Evolutionary conservation across 352 stramenopile species (phyloP), one percentile per base, ranked within the genome.

Genomic region (Globisporangium recalcitrans): DNA sequence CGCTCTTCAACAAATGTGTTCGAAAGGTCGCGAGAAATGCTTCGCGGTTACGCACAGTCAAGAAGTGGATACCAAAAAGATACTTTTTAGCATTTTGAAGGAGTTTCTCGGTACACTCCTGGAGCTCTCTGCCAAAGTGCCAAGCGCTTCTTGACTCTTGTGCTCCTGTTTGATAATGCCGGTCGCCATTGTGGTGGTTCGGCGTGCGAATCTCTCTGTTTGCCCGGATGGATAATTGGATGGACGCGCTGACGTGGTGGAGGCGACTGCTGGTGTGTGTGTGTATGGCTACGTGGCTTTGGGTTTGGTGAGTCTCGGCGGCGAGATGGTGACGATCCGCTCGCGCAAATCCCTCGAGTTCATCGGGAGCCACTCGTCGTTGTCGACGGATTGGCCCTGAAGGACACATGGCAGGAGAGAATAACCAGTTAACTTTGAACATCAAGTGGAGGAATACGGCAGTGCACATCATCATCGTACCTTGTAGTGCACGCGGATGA

Each of bases 401-500:
- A 24, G 11, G 44, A 19, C 10, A 7, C 44, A 2, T 13, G 44
- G n/a, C 21, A 38, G 21, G 19, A 27, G 14, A 27, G 3, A 57
- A 21, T n/a, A 54, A 13, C 24, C 10, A 64, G 32, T 27, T 7
- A 54, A 55, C 7, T 49, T 36, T 6, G 11, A 14, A 36, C 31
- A 58, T 36, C 34, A 19, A 40, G 7, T 47, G 5, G 40, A 36
- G n/a, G n/a, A n/a, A n/a, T n/a, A n/a, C n/a, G n/a, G 10, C n/a
- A 49, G 9, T 13, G 6, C 8, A n/a, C 11, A 53, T 31, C 29
- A n/a, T 16, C 6, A 11, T 5, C 40, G 44, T 66, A 87, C 82
- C 68, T 92, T 92, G 70, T 92, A 91, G 49, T 91, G 85, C 8
- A 94, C 67, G 16, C 85, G 82, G 58, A 92, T 79, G 47, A 80